These are phyloP conservation scores for Camillea tinctor DNA, from an alignment of 2,329 filamentous ascomycete species.

Conservation along the genomic window DNA sequence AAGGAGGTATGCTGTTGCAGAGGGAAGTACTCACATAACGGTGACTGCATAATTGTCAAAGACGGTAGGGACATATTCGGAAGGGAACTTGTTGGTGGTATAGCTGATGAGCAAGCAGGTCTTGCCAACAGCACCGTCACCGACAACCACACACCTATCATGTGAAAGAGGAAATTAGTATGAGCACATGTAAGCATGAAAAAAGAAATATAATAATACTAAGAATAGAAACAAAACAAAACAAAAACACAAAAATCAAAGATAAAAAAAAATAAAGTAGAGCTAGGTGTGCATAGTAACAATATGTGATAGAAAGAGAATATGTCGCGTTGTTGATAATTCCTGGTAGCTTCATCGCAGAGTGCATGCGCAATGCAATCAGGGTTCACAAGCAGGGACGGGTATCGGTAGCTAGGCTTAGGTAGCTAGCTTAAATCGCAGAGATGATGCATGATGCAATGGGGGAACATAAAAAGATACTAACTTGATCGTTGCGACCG, in stretches of 20 bases:
- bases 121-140: constrained; percentile 98
- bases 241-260: background rate
- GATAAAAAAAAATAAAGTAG: background rate
- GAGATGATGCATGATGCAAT: constrained; percentile 12
- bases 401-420: too few species aligned
- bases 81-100: constrained; percentile 99
- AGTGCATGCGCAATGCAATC: background rate
- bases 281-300: background rate
- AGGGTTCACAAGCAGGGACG: constrained; percentile 2
- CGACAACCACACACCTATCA: constrained; percentile 91
- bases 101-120: constrained; percentile 99
- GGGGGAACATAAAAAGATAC: constrained; percentile 34
- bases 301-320: background rate
- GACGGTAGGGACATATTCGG: constrained; percentile 98
- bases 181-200: constrained; percentile 15
- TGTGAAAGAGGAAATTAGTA: constrained; percentile 4
- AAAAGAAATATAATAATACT: too few species aligned
- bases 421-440: constrained; percentile 14
- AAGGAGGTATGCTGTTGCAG: constrained; percentile 8
- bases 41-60: constrained; percentile 99
- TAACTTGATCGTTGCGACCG: constrained; percentile 65
- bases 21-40: constrained; percentile 77
- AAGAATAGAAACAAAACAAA: too few species aligned
- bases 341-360: background rate
- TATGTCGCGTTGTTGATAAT: constrained; percentile 10